Evolutionary conservation across 2,329 filamentous ascomycete genomes (phyloP).

Genomic region (Phialocephala subalpina): DNA sequence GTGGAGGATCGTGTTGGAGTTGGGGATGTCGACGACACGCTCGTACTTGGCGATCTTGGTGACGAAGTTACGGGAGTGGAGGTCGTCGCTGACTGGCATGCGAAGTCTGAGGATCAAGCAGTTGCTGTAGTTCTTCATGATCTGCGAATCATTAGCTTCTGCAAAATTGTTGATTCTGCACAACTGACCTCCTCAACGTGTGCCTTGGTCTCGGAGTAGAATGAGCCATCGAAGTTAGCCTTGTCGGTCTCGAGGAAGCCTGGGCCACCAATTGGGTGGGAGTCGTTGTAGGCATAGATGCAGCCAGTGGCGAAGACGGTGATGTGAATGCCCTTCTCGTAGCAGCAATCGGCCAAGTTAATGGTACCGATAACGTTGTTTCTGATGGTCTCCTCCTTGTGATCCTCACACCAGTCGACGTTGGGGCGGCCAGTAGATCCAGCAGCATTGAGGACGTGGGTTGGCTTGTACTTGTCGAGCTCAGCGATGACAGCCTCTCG

Average conservation of each 20-base stretch:
- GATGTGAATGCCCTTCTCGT: constrained; percentile 63
- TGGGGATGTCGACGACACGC: constrained; percentile 71
- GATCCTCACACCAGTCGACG: constrained; percentile 76
- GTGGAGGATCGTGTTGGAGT: constrained; percentile 72
- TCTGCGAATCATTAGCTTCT: constrained; percentile 46
- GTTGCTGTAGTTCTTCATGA: constrained; percentile 69
- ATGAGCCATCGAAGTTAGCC: constrained; percentile 72
- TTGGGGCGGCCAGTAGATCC: constrained; percentile 73
- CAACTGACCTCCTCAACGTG: constrained; percentile 67
- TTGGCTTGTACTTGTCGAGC: constrained; percentile 66
- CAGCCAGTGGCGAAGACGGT: constrained; percentile 75
- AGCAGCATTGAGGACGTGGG: constrained; percentile 72
- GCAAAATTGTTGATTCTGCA: neutral
- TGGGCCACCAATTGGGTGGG: constrained; percentile 65
- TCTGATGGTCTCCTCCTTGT: constrained; percentile 72
- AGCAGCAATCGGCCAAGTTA: constrained; percentile 69
- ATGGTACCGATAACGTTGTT: constrained; percentile 73
- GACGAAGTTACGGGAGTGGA: constrained; percentile 72
- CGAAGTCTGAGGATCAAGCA: constrained; percentile 70
- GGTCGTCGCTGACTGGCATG: constrained; percentile 74
- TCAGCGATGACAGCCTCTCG: constrained; percentile 62
- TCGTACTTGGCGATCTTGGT: constrained; percentile 74
- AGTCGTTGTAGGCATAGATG: constrained; percentile 70
- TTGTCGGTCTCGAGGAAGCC: constrained; percentile 68
- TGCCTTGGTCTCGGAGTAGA: constrained; percentile 73